phyloP scores from a whole-genome alignment of 352 stramenopile species.

The Thalassiosira mediterranea region DNA sequence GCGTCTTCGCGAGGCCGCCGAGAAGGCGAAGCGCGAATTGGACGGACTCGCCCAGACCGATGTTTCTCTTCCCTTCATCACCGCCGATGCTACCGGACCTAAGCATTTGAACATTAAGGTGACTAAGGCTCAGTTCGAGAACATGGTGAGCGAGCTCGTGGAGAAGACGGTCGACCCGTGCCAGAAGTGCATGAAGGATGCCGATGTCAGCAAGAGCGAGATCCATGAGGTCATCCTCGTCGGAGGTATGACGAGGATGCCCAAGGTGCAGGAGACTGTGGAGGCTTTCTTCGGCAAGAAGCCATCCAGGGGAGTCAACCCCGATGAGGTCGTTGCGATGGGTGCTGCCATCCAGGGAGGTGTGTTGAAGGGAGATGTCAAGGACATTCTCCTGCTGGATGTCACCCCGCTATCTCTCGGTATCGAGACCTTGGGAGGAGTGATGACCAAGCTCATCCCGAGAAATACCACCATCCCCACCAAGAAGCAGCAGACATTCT shows the following conservation, averaged over 20 bases:
- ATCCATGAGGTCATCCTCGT: slow-evolving; percentile 97
- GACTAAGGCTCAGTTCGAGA: slow-evolving; percentile 92
- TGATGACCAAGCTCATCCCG: slow-evolving; percentile 97
- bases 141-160: slow-evolving; percentile 66
- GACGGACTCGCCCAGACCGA: slow-evolving; percentile 95
- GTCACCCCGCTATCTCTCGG: slow-evolving; percentile 93
- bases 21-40: slow-evolving; percentile 96
- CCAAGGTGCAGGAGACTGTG: slow-evolving; percentile 95
- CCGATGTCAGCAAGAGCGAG: slow-evolving; percentile 89
- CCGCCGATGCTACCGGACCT: slow-evolving; percentile 93
- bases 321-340: slow-evolving; percentile 98
- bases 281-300: slow-evolving; percentile 96
- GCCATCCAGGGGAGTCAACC: slow-evolving; percentile 96
- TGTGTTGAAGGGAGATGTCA: slow-evolving; percentile 95
- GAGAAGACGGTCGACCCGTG: slow-evolving; percentile 94
- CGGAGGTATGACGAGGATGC: slow-evolving; percentile 98
- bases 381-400: slow-evolving; percentile 95
- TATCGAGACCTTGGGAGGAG: slow-evolving; percentile 97
- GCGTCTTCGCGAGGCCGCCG: slow-evolving; percentile 91
- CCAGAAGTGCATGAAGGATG: slow-evolving; percentile 86
- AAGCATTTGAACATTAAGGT: slow-evolving; percentile 98
- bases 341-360: slow-evolving; percentile 96
- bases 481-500: slow-evolving; percentile 98
- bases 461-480: slow-evolving; percentile 98
- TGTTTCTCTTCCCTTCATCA: slow-evolving; percentile 96